Conservation (phyloP, 495 filamentous ascomycete species). For the Penicillium daleae region DNA sequence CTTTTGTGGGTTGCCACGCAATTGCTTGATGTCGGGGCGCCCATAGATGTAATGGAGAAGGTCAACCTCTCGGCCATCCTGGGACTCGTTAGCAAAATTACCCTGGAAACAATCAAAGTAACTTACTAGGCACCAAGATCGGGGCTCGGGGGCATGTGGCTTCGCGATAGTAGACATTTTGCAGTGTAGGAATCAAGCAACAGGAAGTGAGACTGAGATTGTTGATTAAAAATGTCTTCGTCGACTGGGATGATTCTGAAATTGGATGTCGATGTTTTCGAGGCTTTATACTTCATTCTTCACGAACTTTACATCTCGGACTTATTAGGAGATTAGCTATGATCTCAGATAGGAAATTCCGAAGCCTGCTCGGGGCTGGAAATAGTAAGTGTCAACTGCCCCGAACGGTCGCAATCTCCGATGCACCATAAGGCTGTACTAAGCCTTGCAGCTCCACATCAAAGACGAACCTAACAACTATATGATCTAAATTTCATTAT, state of each 20-base stretch:
- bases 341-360: neutral
- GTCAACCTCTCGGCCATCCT: constrained; percentile 70
- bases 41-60: constrained; percentile 65
- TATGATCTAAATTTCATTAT: neutral
- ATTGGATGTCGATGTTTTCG: neutral
- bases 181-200: neutral
- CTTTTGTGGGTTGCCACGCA: constrained; percentile 57
- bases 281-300: neutral
- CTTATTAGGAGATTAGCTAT: neutral
- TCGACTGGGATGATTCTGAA: neutral
- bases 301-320: neutral
- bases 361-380: neutral
- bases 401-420: neutral
- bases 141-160: neutral
- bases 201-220: no score
- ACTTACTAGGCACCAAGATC: constrained; percentile 1
- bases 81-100: neutral
- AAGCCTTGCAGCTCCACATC: neutral
- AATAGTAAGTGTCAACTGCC: neutral
- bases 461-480: neutral
- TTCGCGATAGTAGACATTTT: constrained; percentile 11
- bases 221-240: neutral
- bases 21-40: constrained; percentile 52
- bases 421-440: neutral
- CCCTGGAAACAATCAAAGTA: no score